Conservation (phyloP, 1,139 yeast species). For the Yamadazyma oceani region DNA sequence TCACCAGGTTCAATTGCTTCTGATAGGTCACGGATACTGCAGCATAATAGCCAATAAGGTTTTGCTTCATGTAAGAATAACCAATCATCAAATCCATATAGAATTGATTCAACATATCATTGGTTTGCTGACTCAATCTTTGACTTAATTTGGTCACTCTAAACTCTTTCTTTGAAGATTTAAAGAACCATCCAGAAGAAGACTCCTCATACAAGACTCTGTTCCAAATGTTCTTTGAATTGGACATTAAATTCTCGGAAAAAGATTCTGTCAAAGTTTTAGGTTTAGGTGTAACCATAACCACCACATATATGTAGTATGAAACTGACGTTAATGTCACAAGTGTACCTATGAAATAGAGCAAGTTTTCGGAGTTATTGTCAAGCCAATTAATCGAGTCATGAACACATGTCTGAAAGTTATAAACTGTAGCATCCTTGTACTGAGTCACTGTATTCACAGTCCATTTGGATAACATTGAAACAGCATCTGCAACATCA, state of each 20-base stretch:
- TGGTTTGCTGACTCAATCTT: background rate
- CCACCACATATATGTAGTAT: slow-evolving; percentile 1
- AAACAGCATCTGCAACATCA: no score
- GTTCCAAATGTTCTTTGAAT: background rate
- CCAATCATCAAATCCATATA: no score
- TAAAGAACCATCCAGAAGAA: background rate
- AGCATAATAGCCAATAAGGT: no score
- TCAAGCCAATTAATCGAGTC: slow-evolving; percentile 7
- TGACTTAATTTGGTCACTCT: background rate
- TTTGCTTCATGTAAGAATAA: no score
- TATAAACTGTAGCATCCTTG: background rate
- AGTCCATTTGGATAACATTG: no score
- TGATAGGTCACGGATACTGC: no score
- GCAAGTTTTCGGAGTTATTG: slow-evolving; percentile 13
- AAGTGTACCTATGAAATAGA: slow-evolving; percentile 8
- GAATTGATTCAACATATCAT: background rate
- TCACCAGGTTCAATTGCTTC: no score
- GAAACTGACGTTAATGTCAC: background rate
- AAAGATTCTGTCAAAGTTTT: background rate
- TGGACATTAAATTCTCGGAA: background rate
- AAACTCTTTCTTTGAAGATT: background rate
- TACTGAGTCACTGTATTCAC: no score
- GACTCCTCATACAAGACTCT: background rate
- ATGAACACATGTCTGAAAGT: background rate
- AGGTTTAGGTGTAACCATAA: background rate